These are phyloP conservation scores for Hypoxylon sp. DNA, from an alignment of 2,329 filamentous ascomycete genomes.

Conservation along the genomic window DNA sequence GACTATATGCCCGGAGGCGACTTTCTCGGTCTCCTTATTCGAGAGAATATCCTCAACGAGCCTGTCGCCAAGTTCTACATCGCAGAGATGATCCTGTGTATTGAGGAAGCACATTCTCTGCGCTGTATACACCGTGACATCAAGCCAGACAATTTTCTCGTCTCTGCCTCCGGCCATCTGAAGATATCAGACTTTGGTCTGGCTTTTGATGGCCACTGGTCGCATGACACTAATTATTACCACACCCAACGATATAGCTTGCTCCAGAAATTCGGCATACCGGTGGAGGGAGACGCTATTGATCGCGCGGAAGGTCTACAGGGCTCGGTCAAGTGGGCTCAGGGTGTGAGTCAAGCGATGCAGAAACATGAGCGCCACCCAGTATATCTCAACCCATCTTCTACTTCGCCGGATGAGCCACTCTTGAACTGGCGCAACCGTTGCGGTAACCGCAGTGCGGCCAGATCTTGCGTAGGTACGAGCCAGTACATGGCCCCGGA, in stretches of 20 bases:
- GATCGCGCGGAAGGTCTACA: slow-evolving; percentile 66
- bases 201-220: slow-evolving; percentile 95
- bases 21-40: slow-evolving; percentile 87
- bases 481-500: slow-evolving; percentile 99
- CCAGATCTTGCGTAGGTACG: slow-evolving; percentile 90
- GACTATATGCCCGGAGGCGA: slow-evolving; percentile 98
- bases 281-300: slow-evolving; percentile 79
- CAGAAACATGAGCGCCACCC: slow-evolving; percentile 58
- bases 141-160: slow-evolving; percentile 97
- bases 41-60: slow-evolving; percentile 87
- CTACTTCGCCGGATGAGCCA: slow-evolving; percentile 57
- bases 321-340: slow-evolving; percentile 57
- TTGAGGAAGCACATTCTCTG: slow-evolving; percentile 91
- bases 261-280: slow-evolving; percentile 80
- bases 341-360: slow-evolving; percentile 58
- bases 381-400: slow-evolving; percentile 48
- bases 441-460: slow-evolving; percentile 78
- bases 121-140: slow-evolving; percentile 95
- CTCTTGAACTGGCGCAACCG: slow-evolving; percentile 80
- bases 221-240: slow-evolving; percentile 89
- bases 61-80: slow-evolving; percentile 86
- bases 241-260: slow-evolving; percentile 85
- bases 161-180: slow-evolving; percentile 87
- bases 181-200: slow-evolving; percentile 98
- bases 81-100: slow-evolving; percentile 94